Conservation (phyloP, 2,329 filamentous ascomycete species). For the Sclerotinia sclerotiorum region DNA sequence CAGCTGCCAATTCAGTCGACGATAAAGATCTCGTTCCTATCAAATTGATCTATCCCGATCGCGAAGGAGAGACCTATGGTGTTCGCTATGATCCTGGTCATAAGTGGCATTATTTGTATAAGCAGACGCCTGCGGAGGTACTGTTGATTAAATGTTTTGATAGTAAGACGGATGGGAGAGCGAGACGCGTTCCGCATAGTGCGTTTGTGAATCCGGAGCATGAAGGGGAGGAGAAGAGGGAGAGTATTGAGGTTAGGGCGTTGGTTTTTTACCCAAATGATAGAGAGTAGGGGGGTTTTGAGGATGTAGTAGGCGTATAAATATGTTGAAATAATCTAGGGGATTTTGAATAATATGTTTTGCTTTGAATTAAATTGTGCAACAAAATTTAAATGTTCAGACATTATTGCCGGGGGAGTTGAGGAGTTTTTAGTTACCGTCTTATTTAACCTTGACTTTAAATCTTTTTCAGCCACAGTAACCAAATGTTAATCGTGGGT, state of each 20-base stretch:
- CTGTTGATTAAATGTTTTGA: conserved; percentile 64
- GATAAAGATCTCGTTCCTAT: conserved; percentile 52
- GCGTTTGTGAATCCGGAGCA: conserved; percentile 54
- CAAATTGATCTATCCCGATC: conserved; percentile 44
- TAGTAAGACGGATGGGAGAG: conserved; percentile 54
- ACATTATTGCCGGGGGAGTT: neutral
- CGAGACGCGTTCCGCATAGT: conserved; percentile 55
- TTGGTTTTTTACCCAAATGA: conserved; percentile 48
- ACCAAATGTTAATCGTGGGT: too few species aligned
- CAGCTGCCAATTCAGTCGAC: conserved; percentile 50
- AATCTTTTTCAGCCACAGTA: too few species aligned
- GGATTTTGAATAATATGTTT: neutral
- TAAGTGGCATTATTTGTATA: conserved; percentile 54
- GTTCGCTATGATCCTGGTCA: conserved; percentile 45
- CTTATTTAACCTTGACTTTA: neutral
- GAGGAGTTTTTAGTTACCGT: neutral
- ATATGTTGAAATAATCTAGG: neutral
- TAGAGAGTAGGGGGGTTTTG: conserved; percentile 1
- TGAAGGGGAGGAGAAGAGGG: conserved; percentile 44
- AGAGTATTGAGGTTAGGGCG: conserved; percentile 58
- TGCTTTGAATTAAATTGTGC: neutral
- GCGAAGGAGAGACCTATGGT: conserved; percentile 24
- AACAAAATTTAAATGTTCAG: neutral
- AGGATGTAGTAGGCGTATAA: neutral
- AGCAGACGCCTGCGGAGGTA: conserved; percentile 53